Percentiles rank a stretch among this genome's conserved stretches.
Evolutionary conservation across 805 yeast species (phyloP).

Genomic region (Candida stauntonica): DNA sequence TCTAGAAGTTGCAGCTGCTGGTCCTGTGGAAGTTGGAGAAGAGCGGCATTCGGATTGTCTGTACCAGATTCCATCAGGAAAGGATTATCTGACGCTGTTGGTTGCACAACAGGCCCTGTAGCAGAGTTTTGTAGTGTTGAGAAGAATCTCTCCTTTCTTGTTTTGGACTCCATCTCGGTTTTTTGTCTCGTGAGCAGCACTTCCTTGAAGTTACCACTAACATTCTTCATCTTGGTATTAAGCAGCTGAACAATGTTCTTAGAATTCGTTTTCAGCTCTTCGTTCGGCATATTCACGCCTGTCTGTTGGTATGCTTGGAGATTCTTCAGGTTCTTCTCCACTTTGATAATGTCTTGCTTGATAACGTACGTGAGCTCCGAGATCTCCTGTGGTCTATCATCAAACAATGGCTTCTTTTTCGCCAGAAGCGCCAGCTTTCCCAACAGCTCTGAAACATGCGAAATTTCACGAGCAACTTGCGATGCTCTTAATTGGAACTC

Average conservation of each 20-base stretch:
- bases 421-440: conserved; percentile 80
- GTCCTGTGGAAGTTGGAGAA: conserved; percentile 77
- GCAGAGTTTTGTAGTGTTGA: conserved; percentile 35
- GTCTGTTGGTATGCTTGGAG: conserved; percentile 50
- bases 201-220: conserved; percentile 84
- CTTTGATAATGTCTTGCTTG: conserved; percentile 79
- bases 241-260: conserved; percentile 83
- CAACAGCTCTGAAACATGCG: conserved; percentile 75
- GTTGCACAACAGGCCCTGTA: conserved; percentile 14
- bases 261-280: conserved; percentile 63
- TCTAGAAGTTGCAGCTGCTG: conserved; percentile 79
- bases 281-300: conserved; percentile 36
- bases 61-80: conserved; percentile 29
- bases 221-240: conserved; percentile 86
- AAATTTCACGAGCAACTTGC: conserved; percentile 81
- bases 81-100: conserved; percentile 32
- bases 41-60: conserved; percentile 24
- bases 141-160: conserved; percentile 80
- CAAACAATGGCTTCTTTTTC: conserved; percentile 84
- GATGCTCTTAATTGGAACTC: conserved; percentile 73
- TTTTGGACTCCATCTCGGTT: conserved; percentile 73
- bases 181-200: conserved; percentile 87
- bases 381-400: conserved; percentile 91
- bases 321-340: conserved; percentile 65
- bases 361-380: conserved; percentile 78